Evolutionary conservation across 306 rosid species (phyloP), one percentile per base, ranked within the genome.

Genomic region (Quercus agrifolia): DNA sequence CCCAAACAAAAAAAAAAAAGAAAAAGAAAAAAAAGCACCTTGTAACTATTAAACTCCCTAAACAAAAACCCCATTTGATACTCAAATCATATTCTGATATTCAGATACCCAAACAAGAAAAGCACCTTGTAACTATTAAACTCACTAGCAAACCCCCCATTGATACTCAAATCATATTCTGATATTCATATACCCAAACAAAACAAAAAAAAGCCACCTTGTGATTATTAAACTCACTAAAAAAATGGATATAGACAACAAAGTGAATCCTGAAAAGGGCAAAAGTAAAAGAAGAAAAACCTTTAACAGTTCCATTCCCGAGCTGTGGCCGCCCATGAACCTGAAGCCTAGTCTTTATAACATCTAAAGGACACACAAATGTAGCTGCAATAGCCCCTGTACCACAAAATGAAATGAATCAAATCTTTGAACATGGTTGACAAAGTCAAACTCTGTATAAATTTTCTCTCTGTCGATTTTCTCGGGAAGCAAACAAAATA

Each of bases 301-400:
- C 90, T 89, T 82, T 91, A 75, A 75, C 79, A 44, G 20, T 74
- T 80, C 84, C 87, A 64, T 82, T 86, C 14, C 78, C 74, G 49
- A 88, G 79, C 66, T 85, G 79, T 6, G 93, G 91, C 20, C 83
- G 54, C 71, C 97, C 97, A 66, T 92, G 94, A 74, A 92, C 97
- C 87, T 92, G 97, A 78, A 92, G 67, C 90, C 97, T 86, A 70
- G 97, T 90, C 90, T 92, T 92, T 84, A 92, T 92, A 20, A 92
- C 97, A 85, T 90, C 97, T 85, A 92, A 85, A 77, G 97, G 97
- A 62, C 97, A 92, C 31, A 92, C 97, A 71, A 92, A 92, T 4
- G 97, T 89, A 67, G 97, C 97, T 54, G 97, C 97, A 78, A 90
- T 75, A 79, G 83, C 92, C 41, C 97, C 97, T 92, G 83, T 66